A percentile compares a stretch with the other conserved stretches of the same genome.
Conservation (phyloP, 768 basidiomycete genomes). For the Suillus bovinus region DNA sequence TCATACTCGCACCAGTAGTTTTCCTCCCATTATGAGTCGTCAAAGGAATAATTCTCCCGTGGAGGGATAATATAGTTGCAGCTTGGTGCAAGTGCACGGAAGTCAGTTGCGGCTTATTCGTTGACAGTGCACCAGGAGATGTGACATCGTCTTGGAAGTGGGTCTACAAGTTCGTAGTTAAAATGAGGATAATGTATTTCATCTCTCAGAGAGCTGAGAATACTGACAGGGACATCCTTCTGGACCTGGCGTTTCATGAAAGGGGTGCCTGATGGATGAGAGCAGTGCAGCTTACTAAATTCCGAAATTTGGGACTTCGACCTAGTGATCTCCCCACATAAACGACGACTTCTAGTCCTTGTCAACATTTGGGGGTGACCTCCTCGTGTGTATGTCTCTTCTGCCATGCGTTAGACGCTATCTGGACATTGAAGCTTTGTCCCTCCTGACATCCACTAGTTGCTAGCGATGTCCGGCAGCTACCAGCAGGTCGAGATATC, state of each 20-base stretch:
- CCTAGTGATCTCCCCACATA: too few relatives aligned
- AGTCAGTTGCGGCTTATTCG: not conserved
- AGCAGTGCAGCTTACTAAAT: too few relatives aligned
- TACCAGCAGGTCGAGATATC: too few relatives aligned
- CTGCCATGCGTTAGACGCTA: not conserved
- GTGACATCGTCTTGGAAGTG: not conserved
- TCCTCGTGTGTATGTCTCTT: not conserved
- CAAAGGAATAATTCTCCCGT: not conserved
- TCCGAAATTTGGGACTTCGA: too few relatives aligned
- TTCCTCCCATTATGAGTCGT: not conserved
- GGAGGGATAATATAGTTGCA: not conserved
- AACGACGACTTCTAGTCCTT: not conserved
- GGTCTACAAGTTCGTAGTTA: not conserved
- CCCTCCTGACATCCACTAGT: too few relatives aligned
- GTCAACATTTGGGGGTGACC: not conserved
- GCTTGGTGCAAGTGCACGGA: not conserved
- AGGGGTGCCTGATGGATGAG: not conserved
- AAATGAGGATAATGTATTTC: slow-evolving; percentile 1
- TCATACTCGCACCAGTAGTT: not conserved
- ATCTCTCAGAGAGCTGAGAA: not conserved
- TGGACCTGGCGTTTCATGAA: slow-evolving; percentile 1
- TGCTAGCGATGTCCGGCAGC: too few relatives aligned
- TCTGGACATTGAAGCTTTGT: too few relatives aligned
- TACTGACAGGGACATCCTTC: not conserved
- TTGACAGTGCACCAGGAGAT: not conserved